Conservation (phyloP, 345 rosid genomes). For the Syzygium aqueum region DNA sequence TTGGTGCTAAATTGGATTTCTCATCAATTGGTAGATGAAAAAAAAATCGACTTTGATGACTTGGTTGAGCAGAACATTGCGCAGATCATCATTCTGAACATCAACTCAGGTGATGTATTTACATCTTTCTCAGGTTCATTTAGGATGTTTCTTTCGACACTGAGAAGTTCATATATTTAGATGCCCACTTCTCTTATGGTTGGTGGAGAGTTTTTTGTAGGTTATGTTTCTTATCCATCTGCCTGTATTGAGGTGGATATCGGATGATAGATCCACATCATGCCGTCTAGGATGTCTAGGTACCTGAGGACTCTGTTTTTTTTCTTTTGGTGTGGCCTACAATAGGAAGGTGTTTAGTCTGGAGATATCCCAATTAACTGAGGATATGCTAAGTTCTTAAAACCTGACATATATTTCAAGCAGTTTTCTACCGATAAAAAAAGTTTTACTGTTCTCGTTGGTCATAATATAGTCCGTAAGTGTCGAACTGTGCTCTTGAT, state of each 20-base stretch:
- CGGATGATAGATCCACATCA: neutral
- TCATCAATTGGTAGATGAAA: slow-evolving; percentile 62
- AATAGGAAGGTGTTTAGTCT: neutral
- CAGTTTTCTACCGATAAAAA: neutral
- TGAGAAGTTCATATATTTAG: neutral
- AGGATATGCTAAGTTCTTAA: neutral
- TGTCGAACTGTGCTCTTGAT: neutral
- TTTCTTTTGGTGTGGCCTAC: neutral
- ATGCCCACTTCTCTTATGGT: neutral
- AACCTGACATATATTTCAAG: neutral
- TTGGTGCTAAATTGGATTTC: slow-evolving; percentile 38
- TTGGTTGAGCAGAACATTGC: slow-evolving; percentile 40
- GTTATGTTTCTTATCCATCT: neutral
- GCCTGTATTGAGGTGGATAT: neutral
- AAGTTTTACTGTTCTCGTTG: neutral
- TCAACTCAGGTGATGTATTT: slow-evolving; percentile 40
- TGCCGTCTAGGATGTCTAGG: neutral
- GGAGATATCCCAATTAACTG: neutral
- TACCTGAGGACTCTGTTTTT: neutral
- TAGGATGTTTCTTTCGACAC: neutral
- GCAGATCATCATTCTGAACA: slow-evolving; percentile 31
- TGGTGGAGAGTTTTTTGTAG: neutral
- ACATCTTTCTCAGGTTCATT: slow-evolving; percentile 4
- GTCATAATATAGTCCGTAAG: neutral
- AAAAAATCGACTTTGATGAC: slow-evolving; percentile 44